Percentiles rank a stretch among this genome's conserved stretches.
phyloP scores from a whole-genome alignment of 345 rosid species.

The Passiflora organensis region DNA sequence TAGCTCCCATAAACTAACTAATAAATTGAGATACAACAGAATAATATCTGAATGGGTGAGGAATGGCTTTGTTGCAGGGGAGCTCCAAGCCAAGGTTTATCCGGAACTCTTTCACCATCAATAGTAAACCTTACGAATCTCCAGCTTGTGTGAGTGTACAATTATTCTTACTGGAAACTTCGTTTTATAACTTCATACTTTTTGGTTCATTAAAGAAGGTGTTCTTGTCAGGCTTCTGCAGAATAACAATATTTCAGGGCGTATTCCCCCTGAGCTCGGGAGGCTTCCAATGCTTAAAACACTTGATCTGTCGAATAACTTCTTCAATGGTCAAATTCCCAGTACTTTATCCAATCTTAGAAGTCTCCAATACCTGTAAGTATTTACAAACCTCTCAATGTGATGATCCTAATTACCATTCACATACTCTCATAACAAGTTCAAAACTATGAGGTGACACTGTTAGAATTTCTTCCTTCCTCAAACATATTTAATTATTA shows the following conservation, averaged over 20 bases:
- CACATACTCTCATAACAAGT: background rate
- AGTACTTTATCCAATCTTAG: conserved; percentile 40
- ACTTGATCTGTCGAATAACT: conserved; percentile 79
- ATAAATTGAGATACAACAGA: background rate
- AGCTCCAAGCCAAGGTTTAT: conserved; percentile 76
- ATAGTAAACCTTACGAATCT: conserved; percentile 78
- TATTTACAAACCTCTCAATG: background rate
- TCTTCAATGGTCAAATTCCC: conserved; percentile 67
- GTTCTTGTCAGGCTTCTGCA: conserved; percentile 57
- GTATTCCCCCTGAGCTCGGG: conserved; percentile 67
- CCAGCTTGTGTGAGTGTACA: conserved; percentile 60
- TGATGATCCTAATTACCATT: background rate
- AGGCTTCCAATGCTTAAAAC: conserved; percentile 62
- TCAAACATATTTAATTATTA: conserved; percentile 6
- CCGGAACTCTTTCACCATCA: conserved; percentile 66
- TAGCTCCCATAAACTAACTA: background rate
- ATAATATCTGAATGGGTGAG: conserved; percentile 3
- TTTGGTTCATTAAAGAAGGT: conserved; percentile 1
- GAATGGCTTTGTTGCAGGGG: conserved; percentile 43
- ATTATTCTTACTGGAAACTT: background rate
- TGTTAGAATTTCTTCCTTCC: too few relatives aligned
- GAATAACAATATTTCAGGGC: conserved; percentile 74
- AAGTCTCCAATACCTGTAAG: conserved; percentile 75
- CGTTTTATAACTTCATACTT: background rate
- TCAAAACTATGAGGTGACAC: too few relatives aligned